Evolutionary conservation across 208 protist species (phyloP), one percentile per base, ranked within the genome.

Genomic region (Crithidia brevicula): DNA sequence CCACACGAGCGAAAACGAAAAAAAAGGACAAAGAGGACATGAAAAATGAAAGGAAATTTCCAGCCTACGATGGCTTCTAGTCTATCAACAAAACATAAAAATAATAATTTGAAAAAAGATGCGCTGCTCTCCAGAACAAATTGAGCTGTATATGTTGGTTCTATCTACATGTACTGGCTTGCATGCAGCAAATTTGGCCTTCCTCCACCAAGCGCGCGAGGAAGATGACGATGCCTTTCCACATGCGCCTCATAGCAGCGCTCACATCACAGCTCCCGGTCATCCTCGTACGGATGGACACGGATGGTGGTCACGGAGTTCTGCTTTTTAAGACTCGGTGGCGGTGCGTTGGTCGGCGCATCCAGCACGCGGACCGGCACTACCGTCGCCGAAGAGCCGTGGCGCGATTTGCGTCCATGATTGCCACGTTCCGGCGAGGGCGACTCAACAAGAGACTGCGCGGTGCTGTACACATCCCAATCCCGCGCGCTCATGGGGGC

Each of bases 301-400:
- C 33, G 36, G 3, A 52, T 49, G 2, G 23, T 43, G 25, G 51
- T 57, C 28, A 51, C n/a, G 2, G 25, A 38, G 38, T 10, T 36
- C 36, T 10, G 10, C 18, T 47, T 53, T 4, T 18, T 30, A 11
- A 46, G 16, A 15, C 22, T 57, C 2, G 15, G 42, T 3, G 8
- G 1, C 11, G 20, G 18, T 15, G 4, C 40, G 5, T 6, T 40
- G 20, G 52, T 31, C 2, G 30, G 59, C 10, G 9, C 52, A 28
- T 67, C 67, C 27, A 74, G 49, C 7, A 74, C 58, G 13, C 67
- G 67, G 38, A 74, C 58, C 51, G 51, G 42, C 31, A 67, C 50
- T 28, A 52, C 31, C 25, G 20, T 43, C 34, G 56, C 22, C 15
- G 13, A 11, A 22, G 40, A 33, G 40, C 9, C 18, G 27, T 52